Evolutionary conservation across 768 basidiomycete species (phyloP), one percentile per base, ranked within the genome.

Genomic region (Boletus rubescentipes): DNA sequence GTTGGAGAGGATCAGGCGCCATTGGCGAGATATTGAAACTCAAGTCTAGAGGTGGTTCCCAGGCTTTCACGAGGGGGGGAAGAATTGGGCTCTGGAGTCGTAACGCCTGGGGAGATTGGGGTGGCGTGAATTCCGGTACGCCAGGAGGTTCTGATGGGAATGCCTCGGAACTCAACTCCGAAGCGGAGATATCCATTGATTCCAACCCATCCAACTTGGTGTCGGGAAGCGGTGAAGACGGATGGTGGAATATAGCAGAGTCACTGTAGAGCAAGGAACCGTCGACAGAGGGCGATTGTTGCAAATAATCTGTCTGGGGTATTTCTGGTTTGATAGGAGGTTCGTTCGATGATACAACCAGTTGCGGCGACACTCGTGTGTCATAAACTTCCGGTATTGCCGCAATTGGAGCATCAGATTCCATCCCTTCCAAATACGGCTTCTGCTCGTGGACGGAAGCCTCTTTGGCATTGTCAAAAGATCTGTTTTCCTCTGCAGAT

Each of bases 41-140:
- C 21, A 66, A 35, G 34, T 61, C 35, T 20, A 68, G 44, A 45
- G 58, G 51, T 8, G 62, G 62, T 7, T 60, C 48, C 32, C 55
- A 51, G 37, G 49, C 30, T 11, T 23, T 44, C 30, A 59, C 58
- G 29, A 43, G 51, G 11, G 58, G 55, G 3, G 62, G 54, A 6
- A 66, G 57, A 31, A 45, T 11, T 7, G 56, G 54, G 12, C 42
- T 47, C n/a, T 12, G 46, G 29, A 58, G 45, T 3, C 8, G 45
- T 2, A 52, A 39, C 15, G 15, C 4, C 35, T 1, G 30, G 3
- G 55, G 55, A 4, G 53, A 53, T 34, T 36, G 53, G 20, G 48
- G 52, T 20, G 50, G 29, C 2, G 26, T 37, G 5, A 31, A 18
- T 37, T 47, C 40, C 16, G 11, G 7, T 38, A 23, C 35, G 18